Percentiles rank a stretch among this genome's conserved stretches.
Conservation (phyloP, 768 basidiomycete species). For the Boletus reticuloceps region DNA sequence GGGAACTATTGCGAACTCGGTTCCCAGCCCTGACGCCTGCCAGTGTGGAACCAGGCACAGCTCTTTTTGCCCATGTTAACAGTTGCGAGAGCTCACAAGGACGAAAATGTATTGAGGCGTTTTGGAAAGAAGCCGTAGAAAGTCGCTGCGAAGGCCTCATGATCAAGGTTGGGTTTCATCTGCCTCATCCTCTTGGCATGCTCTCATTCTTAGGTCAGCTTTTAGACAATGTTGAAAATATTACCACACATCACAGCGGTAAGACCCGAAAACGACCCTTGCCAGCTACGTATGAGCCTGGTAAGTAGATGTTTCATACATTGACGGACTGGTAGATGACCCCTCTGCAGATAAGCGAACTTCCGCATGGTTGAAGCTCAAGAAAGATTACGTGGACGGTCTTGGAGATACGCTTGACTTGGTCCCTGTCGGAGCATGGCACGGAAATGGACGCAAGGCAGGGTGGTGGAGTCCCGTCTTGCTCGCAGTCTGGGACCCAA, state of each 20-base stretch:
- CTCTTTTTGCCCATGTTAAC: conserved; percentile 73
- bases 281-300: conserved; percentile 83
- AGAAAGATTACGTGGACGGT: conserved; percentile 86
- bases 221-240: conserved; percentile 53
- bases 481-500: conserved; percentile 70
- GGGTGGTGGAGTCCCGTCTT: conserved; percentile 93
- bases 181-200: neutral
- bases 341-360: conserved; percentile 73
- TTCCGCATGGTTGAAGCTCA: conserved; percentile 86
- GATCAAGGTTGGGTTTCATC: conserved; percentile 63
- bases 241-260: conserved; percentile 32
- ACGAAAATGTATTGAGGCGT: conserved; percentile 61
- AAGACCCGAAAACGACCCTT: conserved; percentile 59
- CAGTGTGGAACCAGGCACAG: conserved; percentile 43
- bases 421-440: conserved; percentile 80
- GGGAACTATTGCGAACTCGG: conserved; percentile 57
- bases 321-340: neutral
- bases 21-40: conserved; percentile 55
- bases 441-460: conserved; percentile 86
- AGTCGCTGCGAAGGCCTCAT: conserved; percentile 90
- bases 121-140: conserved; percentile 73
- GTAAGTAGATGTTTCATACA: conserved; percentile 30
- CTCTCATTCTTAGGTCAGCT: conserved; percentile 43
- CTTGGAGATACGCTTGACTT: conserved; percentile 75
- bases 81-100: conserved; percentile 65